Conservation (phyloP, 2,329 filamentous ascomycete species). For the Ceratocystis eucalypticola region DNA sequence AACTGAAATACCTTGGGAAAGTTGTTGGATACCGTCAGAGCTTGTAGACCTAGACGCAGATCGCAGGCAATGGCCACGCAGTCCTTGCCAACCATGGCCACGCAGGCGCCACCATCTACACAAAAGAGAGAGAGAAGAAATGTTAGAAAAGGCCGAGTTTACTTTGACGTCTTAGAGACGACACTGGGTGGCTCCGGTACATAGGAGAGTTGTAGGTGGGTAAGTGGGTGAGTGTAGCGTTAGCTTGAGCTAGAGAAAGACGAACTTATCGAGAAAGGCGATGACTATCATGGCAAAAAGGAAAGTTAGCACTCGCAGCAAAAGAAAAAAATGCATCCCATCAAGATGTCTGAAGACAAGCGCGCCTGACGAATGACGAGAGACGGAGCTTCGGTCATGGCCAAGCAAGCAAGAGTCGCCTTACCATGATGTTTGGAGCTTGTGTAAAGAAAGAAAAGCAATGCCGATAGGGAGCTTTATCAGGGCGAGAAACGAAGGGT, state of each 20-base stretch:
- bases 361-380: background rate
- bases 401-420: background rate
- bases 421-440: constrained; percentile 11
- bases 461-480: background rate
- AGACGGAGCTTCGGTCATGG: background rate
- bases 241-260: constrained; percentile 14
- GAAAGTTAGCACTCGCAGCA: constrained; percentile 24
- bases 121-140: background rate
- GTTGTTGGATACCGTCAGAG: constrained; percentile 97
- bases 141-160: constrained; percentile 9
- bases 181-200: constrained; percentile 1
- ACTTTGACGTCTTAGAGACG: constrained; percentile 5
- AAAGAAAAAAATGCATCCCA: background rate
- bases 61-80: constrained; percentile 99
- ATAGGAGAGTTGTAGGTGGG: constrained; percentile 14
- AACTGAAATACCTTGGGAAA: constrained; percentile 99
- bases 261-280: constrained; percentile 91
- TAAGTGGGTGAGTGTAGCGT: background rate
- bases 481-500: no score
- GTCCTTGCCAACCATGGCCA: constrained; percentile 99
- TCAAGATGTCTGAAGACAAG: background rate
- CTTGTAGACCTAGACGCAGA: constrained; percentile 89
- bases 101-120: constrained; percentile 75
- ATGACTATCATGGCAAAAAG: constrained; percentile 43
- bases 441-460: background rate